phyloP scores from a whole-genome alignment of 1,139 yeast genomes.

The Sugiyamaella grinbergsii region DNA sequence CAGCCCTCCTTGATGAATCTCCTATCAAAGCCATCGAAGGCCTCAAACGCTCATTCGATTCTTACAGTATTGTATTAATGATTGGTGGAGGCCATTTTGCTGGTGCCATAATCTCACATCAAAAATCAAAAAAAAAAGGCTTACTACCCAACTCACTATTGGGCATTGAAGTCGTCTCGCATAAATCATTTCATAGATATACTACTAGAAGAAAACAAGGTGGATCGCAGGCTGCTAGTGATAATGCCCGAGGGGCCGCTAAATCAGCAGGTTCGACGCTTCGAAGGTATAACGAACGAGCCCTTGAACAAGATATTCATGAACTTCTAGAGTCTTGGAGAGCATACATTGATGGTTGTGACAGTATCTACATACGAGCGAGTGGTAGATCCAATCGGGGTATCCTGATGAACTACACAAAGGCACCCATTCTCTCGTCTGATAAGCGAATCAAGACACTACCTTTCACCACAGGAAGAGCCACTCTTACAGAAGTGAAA shows the following conservation, averaged over 20 bases:
- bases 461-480: slow-evolving; percentile 89
- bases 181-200: slow-evolving; percentile 90
- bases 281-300: slow-evolving; percentile 87
- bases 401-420: slow-evolving; percentile 63
- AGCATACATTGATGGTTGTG: slow-evolving; percentile 57
- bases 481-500: slow-evolving; percentile 79
- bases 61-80: slow-evolving; percentile 79
- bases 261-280: slow-evolving; percentile 93
- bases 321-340: slow-evolving; percentile 68
- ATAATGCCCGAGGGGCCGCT: slow-evolving; percentile 91
- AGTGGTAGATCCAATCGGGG: slow-evolving; percentile 70
- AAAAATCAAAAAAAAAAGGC: slow-evolving; percentile 54
- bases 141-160: slow-evolving; percentile 51
- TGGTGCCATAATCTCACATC: slow-evolving; percentile 85
- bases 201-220: slow-evolving; percentile 98
- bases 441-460: slow-evolving; percentile 49
- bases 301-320: slow-evolving; percentile 73
- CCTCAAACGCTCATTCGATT: slow-evolving; percentile 35
- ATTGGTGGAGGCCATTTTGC: slow-evolving; percentile 99
- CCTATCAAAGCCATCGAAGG: slow-evolving; percentile 50
- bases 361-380: slow-evolving; percentile 79
- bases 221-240: slow-evolving; percentile 93
- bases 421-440: slow-evolving; percentile 47
- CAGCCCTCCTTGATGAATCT: slow-evolving; percentile 46
- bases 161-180: slow-evolving; percentile 53